A percentile compares a stretch with the other conserved stretches of the same genome.
phyloP scores from a whole-genome alignment of 495 filamentous ascomycete species.

The Aspergillus saccharolyticus region DNA sequence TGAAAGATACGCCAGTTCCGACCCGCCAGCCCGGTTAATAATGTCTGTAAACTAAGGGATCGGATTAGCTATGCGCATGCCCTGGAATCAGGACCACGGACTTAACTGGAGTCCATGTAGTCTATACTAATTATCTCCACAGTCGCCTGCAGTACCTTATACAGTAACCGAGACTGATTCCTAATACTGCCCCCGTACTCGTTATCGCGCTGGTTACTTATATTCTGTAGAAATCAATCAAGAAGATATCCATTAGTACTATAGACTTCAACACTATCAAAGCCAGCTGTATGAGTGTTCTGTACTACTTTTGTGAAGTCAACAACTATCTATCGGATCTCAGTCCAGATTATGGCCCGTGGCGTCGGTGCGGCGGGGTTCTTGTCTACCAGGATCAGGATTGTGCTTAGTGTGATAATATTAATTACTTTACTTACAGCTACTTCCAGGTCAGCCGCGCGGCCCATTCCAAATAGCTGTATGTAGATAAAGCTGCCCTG shows the following conservation, averaged over 20 bases:
- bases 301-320: slow-evolving; percentile 55
- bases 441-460: slow-evolving; percentile 38
- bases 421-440: not conserved
- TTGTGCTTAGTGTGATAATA: slow-evolving; percentile 30
- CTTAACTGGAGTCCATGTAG: slow-evolving; percentile 57
- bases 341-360: slow-evolving; percentile 44
- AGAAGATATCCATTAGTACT: slow-evolving; percentile 69
- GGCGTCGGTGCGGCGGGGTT: slow-evolving; percentile 30
- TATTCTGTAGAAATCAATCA: slow-evolving; percentile 67
- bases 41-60: slow-evolving; percentile 60
- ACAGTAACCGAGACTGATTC: slow-evolving; percentile 58
- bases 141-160: slow-evolving; percentile 61
- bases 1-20: slow-evolving; percentile 63
- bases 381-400: slow-evolving; percentile 18
- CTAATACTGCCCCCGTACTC: slow-evolving; percentile 64
- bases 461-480: slow-evolving; percentile 56
- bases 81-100: slow-evolving; percentile 62
- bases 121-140: slow-evolving; percentile 60
- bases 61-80: slow-evolving; percentile 62
- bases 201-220: slow-evolving; percentile 60
- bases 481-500: slow-evolving; percentile 47
- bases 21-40: slow-evolving; percentile 42
- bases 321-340: slow-evolving; percentile 51
- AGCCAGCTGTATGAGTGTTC: slow-evolving; percentile 62
- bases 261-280: slow-evolving; percentile 73